A percentile compares a stretch with the other conserved stretches of the same genome.
Evolutionary conservation across 148 eudicot species (phyloP).

Genomic region (Amaranthus cruentus): DNA sequence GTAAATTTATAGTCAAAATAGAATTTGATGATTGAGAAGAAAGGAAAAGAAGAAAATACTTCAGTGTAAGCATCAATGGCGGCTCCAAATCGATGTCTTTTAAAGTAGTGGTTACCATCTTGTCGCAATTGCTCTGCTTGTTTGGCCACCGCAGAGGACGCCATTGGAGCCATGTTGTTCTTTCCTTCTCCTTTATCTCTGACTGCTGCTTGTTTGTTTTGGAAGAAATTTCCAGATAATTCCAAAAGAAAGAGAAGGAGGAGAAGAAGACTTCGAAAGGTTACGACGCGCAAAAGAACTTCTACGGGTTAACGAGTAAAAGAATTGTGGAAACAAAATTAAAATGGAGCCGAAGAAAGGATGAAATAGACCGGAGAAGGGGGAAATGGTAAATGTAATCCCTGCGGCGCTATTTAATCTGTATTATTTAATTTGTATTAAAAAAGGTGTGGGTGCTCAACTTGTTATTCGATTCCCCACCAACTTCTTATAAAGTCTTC

Average conservation of each 20-base stretch:
- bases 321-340: too few relatives aligned
- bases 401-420: too few relatives aligned
- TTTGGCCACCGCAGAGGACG: conserved; percentile 26
- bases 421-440: too few relatives aligned
- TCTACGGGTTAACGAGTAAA: too few relatives aligned
- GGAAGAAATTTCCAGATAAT: neutral
- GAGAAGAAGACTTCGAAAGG: neutral
- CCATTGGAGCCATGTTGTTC: conserved; percentile 31
- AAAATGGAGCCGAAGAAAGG: too few relatives aligned
- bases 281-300: too few relatives aligned
- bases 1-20: neutral
- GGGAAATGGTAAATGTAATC: too few relatives aligned
- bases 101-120: conserved; percentile 69
- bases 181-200: conserved; percentile 14
- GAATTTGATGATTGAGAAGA: neutral
- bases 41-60: conserved; percentile 30
- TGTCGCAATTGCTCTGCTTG: conserved; percentile 68
- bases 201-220: neutral
- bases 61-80: conserved; percentile 97
- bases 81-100: conserved; percentile 60
- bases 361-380: too few relatives aligned
- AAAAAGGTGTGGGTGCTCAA: too few relatives aligned
- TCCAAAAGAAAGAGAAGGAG: neutral
- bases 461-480: too few relatives aligned
- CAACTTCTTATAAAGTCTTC: too few relatives aligned